phyloP scores from a whole-genome alignment of 345 rosid genomes.

The Noccaea caerulescens region DNA sequence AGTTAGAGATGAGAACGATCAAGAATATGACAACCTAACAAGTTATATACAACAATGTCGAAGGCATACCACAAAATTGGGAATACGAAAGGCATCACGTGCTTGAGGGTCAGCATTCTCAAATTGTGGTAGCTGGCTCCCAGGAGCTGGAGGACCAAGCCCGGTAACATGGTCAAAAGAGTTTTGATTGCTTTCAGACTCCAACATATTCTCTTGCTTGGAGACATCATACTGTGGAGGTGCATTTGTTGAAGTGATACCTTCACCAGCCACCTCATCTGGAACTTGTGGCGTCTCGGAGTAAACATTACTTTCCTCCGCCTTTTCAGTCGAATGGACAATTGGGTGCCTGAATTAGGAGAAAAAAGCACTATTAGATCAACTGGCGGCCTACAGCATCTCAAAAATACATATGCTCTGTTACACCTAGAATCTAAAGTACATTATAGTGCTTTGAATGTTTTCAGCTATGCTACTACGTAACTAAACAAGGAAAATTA shows the following conservation, averaged over 20 bases:
- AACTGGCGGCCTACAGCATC: slow-evolving; percentile 16
- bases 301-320: slow-evolving; percentile 55
- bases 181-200: slow-evolving; percentile 62
- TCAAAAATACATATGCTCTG: background rate
- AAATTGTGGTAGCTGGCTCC: slow-evolving; percentile 64
- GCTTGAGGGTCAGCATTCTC: slow-evolving; percentile 82
- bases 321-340: slow-evolving; percentile 51
- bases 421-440: slow-evolving; percentile 18
- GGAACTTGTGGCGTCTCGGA: slow-evolving; percentile 54
- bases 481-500: slow-evolving; percentile 2
- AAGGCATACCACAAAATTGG: slow-evolving; percentile 73
- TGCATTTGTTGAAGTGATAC: slow-evolving; percentile 51
- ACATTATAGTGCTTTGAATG: slow-evolving; percentile 3
- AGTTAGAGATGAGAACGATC: slow-evolving; percentile 14
- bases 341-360: slow-evolving; percentile 53
- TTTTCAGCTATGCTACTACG: slow-evolving; percentile 9
- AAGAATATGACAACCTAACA: slow-evolving; percentile 7
- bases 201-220: slow-evolving; percentile 58
- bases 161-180: slow-evolving; percentile 65
- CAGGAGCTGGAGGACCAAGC: slow-evolving; percentile 61
- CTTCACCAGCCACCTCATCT: slow-evolving; percentile 63
- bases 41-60: slow-evolving; percentile 7
- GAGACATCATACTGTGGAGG: slow-evolving; percentile 60
- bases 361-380: background rate
- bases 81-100: slow-evolving; percentile 72